Base-by-base conservation (phyloP, 2,329 filamentous ascomycete genomes). In the Colletotrichum tropicicola region DNA sequence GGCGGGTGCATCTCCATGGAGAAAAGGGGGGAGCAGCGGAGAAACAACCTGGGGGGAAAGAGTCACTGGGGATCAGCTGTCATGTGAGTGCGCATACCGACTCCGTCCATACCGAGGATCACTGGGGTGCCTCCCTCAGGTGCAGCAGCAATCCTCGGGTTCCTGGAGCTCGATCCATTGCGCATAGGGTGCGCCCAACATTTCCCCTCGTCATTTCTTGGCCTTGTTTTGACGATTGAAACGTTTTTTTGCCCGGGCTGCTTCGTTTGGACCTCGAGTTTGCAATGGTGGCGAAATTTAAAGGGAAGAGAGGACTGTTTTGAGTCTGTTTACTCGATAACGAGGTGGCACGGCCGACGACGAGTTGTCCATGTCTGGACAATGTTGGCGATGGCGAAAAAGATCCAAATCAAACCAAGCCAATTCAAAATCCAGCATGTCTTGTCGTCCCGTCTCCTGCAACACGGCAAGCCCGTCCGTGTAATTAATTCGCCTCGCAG, bases 1-100 rank as follows among this genome's bases (percentile, higher is more conserved):
- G 45, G 25, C 15, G 7, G 44, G 9, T 19, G 47, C 56, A 53
- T 59, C 37, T 53, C 48, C 48, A 59, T 59, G 48, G 56, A 52
- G 57, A 59, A 59, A 7, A 47, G 21, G 9, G 28, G 12, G 15
- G 35, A 43, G 28, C 37, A 35, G 47, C 48, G 48, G 39, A 59
- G 39, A 44, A 53, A 37, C 10, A 12, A 15, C 12, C 32, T 35
- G 32, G 32, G n/a, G 37, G 37, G 37, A 4, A 13, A 17, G 15
- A n/a, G 37, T 10, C 13, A 19, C 3, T n/a, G 37, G 15, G 4
- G 8, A 35, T 41, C 37, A 8, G 15, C 37, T n/a, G 37, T 41
- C 37, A 41, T 41, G 37, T 41, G 37, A 17, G 37, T n/a, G 17
- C 3, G 12, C 2, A 6, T 35, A 15, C 32, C 10, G 32, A n/a